Conservation (phyloP, 345 rosid species). For the Gossypium australe region DNA sequence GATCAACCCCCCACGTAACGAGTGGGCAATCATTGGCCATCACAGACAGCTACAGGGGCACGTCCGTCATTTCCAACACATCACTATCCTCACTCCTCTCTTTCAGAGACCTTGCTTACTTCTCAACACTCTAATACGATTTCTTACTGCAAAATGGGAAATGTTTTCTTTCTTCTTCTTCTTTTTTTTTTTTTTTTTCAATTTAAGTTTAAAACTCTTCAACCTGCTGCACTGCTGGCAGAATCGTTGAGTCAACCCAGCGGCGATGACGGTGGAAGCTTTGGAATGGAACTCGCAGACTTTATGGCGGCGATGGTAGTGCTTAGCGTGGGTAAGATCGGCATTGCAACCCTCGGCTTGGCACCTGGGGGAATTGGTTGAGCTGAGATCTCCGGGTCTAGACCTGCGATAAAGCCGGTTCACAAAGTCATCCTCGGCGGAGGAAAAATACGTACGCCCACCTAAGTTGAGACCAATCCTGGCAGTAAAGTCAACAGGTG, state of each 20-base stretch:
- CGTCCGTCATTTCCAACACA: constrained; percentile 21
- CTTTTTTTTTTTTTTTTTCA: neutral
- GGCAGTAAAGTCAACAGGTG: constrained; percentile 43
- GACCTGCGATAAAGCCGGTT: constrained; percentile 82
- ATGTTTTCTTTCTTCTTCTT: constrained; percentile 10
- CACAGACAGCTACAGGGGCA: constrained; percentile 21
- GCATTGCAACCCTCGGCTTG: constrained; percentile 98
- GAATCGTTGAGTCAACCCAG: constrained; percentile 93
- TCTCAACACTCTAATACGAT: neutral
- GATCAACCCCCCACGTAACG: constrained; percentile 36
- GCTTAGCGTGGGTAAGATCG: constrained; percentile 86
- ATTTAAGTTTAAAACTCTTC: constrained; percentile 13
- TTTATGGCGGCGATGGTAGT: constrained; percentile 95
- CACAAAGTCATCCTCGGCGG: constrained; percentile 85
- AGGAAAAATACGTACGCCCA: constrained; percentile 85
- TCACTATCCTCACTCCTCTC: neutral
- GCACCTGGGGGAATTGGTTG: constrained; percentile 61
- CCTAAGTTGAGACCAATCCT: constrained; percentile 89
- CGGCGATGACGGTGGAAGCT: constrained; percentile 78
- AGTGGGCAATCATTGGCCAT: constrained; percentile 32
- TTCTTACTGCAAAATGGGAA: constrained; percentile 17
- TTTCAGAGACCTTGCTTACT: neutral
- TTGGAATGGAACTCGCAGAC: constrained; percentile 98
- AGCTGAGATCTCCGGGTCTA: constrained; percentile 48
- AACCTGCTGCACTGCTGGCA: constrained; percentile 99